Percentiles rank a stretch among this genome's conserved stretches.
Conservation (phyloP, 305 asterid species). For the Fraxinus nigra region DNA sequence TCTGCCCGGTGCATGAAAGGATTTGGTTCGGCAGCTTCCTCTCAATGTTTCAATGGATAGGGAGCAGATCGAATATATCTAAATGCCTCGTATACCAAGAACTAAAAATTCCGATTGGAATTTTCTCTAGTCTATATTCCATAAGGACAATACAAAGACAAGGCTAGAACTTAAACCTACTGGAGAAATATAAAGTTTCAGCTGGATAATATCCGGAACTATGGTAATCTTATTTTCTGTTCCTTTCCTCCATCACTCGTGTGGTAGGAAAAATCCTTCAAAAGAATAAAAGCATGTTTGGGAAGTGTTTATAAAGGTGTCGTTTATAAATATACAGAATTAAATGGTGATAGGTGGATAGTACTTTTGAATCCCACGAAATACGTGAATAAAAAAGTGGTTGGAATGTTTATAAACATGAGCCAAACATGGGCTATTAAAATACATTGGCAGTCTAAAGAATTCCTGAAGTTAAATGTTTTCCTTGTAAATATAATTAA, state of each 20-base stretch:
- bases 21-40: not conserved
- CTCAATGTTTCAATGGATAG: not conserved
- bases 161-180: constrained; percentile 1
- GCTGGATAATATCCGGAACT: not conserved
- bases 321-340: not conserved
- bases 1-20: not conserved
- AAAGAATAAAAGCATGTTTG: not conserved
- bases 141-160: not conserved
- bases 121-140: not conserved
- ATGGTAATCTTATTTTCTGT: constrained; percentile 6
- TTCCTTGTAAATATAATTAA: not conserved
- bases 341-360: not conserved
- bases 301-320: not conserved
- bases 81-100: not conserved
- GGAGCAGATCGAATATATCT: not conserved
- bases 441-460: not conserved
- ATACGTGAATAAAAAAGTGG: not conserved
- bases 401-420: not conserved
- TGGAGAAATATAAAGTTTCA: not conserved
- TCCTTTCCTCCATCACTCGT: not conserved
- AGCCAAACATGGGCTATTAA: not conserved
- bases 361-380: not conserved
- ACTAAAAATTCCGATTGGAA: not conserved
- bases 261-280: not conserved
- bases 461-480: not conserved